Conservation (phyloP, 2,329 filamentous ascomycete genomes). For the Fusarium illudens region DNA sequence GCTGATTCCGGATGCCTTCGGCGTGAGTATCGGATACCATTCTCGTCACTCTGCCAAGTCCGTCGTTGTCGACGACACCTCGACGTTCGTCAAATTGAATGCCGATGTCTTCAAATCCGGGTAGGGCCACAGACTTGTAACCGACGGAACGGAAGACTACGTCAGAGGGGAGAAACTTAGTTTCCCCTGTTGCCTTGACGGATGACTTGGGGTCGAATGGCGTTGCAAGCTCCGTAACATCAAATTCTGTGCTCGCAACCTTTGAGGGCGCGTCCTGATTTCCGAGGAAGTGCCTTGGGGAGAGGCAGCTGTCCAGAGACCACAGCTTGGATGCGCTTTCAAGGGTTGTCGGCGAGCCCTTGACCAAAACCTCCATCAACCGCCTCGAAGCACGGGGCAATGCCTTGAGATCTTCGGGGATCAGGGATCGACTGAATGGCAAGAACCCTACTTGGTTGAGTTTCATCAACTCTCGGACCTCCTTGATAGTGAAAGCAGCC, state of each 20-base stretch:
- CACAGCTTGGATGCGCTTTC: conserved; percentile 70
- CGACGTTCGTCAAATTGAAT: conserved; percentile 79
- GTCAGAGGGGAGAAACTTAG: conserved; percentile 66
- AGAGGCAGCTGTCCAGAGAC: conserved; percentile 87
- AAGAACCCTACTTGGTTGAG: conserved; percentile 77
- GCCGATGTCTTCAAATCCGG: conserved; percentile 76
- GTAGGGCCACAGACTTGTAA: conserved; percentile 82
- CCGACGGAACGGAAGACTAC: conserved; percentile 94
- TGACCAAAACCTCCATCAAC: conserved; percentile 81
- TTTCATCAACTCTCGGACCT: conserved; percentile 86
- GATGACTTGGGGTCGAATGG: conserved; percentile 62
- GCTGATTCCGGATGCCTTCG: conserved; percentile 51
- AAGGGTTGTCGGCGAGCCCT: conserved; percentile 68
- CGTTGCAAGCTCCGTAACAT: conserved; percentile 64
- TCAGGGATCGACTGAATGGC: conserved; percentile 69
- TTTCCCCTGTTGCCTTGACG: conserved; percentile 59
- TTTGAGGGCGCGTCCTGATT: conserved; percentile 53
- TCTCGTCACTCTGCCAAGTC: conserved; percentile 72
- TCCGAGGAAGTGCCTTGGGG: conserved; percentile 74
- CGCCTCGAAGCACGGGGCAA: conserved; percentile 80
- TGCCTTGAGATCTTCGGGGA: conserved; percentile 72
- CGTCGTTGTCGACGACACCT: conserved; percentile 86
- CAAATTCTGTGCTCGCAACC: conserved; percentile 74
- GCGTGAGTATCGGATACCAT: conserved; percentile 43
- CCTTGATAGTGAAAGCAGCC: conserved; percentile 96